Evolutionary conservation across 2,329 filamentous ascomycete genomes (phyloP).

Genomic region (Fragosphaeria purpurea): DNA sequence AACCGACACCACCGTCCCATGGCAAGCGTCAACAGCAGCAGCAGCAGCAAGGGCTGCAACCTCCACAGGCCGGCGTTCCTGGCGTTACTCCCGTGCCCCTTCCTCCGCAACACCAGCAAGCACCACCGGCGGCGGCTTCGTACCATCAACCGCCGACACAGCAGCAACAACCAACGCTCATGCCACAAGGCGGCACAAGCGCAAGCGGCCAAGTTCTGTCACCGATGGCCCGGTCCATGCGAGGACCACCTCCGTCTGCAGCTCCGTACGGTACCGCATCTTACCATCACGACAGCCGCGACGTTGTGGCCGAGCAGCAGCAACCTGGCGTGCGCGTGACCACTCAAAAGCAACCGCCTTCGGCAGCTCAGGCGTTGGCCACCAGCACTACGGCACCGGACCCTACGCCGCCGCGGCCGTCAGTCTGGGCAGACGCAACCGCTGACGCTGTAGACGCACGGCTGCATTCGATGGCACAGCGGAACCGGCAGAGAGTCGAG

Average conservation of each 20-base stretch:
- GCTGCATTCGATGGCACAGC: constrained; percentile 24
- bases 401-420: constrained; percentile 13
- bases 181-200: neutral
- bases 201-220: constrained; percentile 35
- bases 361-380: constrained; percentile 16
- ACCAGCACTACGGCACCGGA: constrained; percentile 5
- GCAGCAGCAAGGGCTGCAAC: neutral
- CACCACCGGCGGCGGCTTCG: neutral
- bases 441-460: constrained; percentile 16
- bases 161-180: constrained; percentile 21
- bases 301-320: constrained; percentile 2
- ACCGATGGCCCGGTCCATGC: constrained; percentile 25
- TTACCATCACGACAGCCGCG: constrained; percentile 9
- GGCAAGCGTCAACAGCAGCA: constrained; percentile 11
- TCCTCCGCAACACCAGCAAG: constrained; percentile 4
- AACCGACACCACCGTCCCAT: constrained; percentile 10
- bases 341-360: constrained; percentile 24
- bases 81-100: constrained; percentile 9
- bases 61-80: constrained; percentile 14
- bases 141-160: constrained; percentile 11
- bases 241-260: constrained; percentile 3
- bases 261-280: constrained; percentile 5
- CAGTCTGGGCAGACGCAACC: constrained; percentile 9
- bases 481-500: constrained; percentile 20
- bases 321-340: constrained; percentile 17